Evolutionary conservation across 805 yeast species (phyloP).

Genomic region (Priceomyces carsonii): DNA sequence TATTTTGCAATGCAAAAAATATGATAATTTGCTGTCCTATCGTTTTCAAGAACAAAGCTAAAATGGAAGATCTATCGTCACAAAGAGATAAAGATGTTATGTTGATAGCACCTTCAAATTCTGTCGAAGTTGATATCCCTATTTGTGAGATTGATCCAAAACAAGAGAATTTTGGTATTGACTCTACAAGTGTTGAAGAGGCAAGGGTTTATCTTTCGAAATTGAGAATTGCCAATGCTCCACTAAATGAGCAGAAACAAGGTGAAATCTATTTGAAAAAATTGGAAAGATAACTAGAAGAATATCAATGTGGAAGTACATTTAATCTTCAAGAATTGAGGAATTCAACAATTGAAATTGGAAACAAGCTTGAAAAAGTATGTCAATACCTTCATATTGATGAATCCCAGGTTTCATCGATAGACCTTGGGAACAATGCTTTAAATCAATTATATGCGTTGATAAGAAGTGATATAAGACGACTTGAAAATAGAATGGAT

Average conservation of each 20-base stretch:
- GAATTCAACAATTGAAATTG: slow-evolving; percentile 2
- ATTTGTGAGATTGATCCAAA: neutral
- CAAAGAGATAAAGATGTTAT: slow-evolving; percentile 1
- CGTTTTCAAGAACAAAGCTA: no score
- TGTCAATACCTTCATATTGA: neutral
- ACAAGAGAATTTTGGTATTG: neutral
- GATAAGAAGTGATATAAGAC: neutral
- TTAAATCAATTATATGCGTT: neutral
- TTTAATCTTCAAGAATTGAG: neutral
- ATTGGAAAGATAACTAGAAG: neutral
- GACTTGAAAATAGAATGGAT: neutral
- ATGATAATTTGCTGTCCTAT: no score
- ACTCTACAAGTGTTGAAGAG: neutral
- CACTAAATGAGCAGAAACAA: neutral
- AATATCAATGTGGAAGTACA: neutral
- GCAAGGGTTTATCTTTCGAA: slow-evolving; percentile 1
- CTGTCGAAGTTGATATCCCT: slow-evolving; percentile 1
- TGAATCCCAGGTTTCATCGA: neutral
- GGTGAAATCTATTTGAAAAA: slow-evolving; percentile 1
- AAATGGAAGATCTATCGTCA: slow-evolving; percentile 1
- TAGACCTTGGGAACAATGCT: neutral
- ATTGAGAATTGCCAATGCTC: neutral
- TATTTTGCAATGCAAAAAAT: no score
- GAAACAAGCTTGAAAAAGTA: neutral
- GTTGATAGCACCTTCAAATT: slow-evolving; percentile 1